Base-by-base conservation (phyloP, 345 rosid species). In the Euclidium syriacum region DNA sequence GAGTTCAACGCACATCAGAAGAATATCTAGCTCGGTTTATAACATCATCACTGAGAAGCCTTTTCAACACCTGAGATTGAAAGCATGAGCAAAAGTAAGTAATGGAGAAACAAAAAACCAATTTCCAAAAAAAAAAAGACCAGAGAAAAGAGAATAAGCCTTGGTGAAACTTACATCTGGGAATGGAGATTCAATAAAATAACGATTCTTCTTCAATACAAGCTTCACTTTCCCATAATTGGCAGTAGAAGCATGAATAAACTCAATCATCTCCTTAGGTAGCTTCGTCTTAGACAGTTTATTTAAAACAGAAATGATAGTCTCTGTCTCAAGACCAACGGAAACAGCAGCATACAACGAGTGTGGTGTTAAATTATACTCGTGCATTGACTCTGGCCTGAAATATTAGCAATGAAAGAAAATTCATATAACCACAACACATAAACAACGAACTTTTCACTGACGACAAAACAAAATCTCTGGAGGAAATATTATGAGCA, bases 331-430 rank as follows among this genome's bases (percentile, higher is more conserved):
- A 8, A 94, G 80, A 35, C 99, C 97, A 64, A 94, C 99, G 0
- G 96, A 94, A 16, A 94, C 96, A 2, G 97, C 99, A 38, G 99
- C 99, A 71, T 94, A 90, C 64, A 90, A 68, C 3, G 99, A 94
- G 72, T 94, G 99, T 0, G 97, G 97, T 0, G 97, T 94, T 80
- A 94, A 64, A 75, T 87, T 90, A 64, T 94, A 90, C 79, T 94
- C 97, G 35, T 94, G 99, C 99, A 94, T 94, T 0, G 96, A 85
- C 80, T 90, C 99, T 0, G 99, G 99, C 91, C 99, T 92, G 46
- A 15, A 52, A 9, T 51, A 23, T 36, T 38, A 57, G 14, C 3
- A 40, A 49, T 22, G n/a, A 2, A 64, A 58, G 43, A 27, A 49
- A 24, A 62, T 52, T 30, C 50, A 44, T 3, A 12, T 0, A 42